Evolutionary conservation across 768 basidiomycete genomes (phyloP), one percentile per base, ranked within the genome.

Genomic region (Coprinopsis sp.): DNA sequence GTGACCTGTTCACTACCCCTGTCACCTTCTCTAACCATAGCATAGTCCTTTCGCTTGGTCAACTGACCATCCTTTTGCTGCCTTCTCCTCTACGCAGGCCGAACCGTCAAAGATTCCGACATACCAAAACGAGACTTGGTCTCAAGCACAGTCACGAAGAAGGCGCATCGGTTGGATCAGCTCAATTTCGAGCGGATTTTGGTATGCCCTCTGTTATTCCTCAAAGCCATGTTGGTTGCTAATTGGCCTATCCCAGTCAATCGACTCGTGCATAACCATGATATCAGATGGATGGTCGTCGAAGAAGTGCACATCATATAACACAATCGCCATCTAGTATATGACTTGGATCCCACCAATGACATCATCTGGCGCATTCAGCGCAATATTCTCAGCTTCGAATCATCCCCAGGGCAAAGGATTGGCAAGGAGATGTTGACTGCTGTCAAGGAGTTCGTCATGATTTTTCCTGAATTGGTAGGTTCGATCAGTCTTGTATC

Each of bases 41-140:
- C n/a, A n/a, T 37, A 53, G 52, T 41, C 49, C 21, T 53, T 53
- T 34, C 44, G 48, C 43, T 53, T 53, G 45, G 44, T 53, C 12
- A 33, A 53, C 16, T 44, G 43, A 16, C 28, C 36, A 6, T 50
- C 52, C 3, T 34, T 53, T 27, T 44, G 27, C 2, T 30, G 34
- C 30, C 22, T 46, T n/a, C 8, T 46, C 23, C 31, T 33, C 13
- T 53, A 53, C 38, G 27, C 50, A 22, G 21, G 24, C 23, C 49
- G 37, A 1, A 53, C 45, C 29, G 16, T 50, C 27, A 38, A 19
- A 19, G 38, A 46, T 19, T 33, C 18, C 14, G 49, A 53, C 33
- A 50, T 53, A 21, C 52, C 52, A 34, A 50, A 50, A 28, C 23
- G 28, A 31, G n/a, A n/a, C n/a, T n/a, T 6, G n/a, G 12, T 31